phyloP scores from a whole-genome alignment of 2,329 filamentous ascomycete genomes.

The Trichoderma harzianum region DNA sequence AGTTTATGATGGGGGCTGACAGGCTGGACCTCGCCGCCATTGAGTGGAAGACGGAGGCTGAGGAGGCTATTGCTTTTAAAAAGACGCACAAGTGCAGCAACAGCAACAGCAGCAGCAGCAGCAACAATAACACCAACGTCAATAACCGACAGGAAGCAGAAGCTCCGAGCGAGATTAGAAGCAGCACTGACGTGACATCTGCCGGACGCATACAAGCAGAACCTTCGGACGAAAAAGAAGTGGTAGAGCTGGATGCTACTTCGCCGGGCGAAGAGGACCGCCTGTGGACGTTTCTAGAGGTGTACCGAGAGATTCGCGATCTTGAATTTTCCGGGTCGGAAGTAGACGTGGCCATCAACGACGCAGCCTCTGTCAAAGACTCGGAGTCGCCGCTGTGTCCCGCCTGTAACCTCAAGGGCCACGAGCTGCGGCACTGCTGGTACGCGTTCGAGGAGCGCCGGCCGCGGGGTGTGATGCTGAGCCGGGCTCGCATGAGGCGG shows the following conservation, averaged over 20 bases:
- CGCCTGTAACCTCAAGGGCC: conserved; percentile 11
- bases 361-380: not conserved
- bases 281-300: conserved; percentile 13
- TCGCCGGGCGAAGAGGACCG: not conserved
- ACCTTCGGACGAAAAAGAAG: not conserved
- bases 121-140: not conserved
- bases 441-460: conserved; percentile 13
- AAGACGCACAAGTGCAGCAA: not conserved
- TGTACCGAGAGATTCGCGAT: conserved; percentile 13
- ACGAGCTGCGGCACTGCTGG: conserved; percentile 17
- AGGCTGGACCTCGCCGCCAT: conserved; percentile 12
- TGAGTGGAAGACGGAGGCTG: conserved; percentile 15
- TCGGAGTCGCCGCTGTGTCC: conserved; percentile 8
- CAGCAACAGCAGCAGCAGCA: not conserved
- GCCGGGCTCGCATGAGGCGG: not conserved
- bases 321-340: not conserved
- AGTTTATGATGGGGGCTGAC: conserved; percentile 10
- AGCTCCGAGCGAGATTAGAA: not conserved
- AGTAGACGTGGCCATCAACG: not conserved
- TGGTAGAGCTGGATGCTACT: not conserved
- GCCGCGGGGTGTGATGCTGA: conserved; percentile 9
- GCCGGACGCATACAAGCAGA: not conserved
- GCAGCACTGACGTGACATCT: not conserved
- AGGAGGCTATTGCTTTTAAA: not conserved
- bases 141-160: not conserved